phyloP scores from a whole-genome alignment of 768 basidiomycete genomes.

The Psilocybe cyanescens region DNA sequence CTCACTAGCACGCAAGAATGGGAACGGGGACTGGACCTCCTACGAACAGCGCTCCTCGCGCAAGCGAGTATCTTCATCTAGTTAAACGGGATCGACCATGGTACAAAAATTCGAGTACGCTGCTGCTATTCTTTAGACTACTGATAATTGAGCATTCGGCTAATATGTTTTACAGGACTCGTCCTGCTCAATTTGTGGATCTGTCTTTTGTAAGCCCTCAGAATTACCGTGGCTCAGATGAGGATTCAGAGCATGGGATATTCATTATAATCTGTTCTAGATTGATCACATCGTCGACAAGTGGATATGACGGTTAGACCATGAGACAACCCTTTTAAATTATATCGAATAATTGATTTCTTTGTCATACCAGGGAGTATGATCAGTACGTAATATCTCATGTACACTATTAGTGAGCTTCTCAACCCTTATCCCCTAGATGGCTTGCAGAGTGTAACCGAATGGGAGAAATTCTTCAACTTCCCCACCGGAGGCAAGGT shows the following conservation, averaged over 20 bases:
- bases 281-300: constrained; percentile 23
- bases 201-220: constrained; percentile 16
- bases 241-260: not conserved
- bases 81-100: not conserved
- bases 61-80: not conserved
- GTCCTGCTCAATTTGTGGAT: constrained; percentile 26
- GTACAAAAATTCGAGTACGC: not conserved
- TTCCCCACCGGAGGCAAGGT: constrained; percentile 23
- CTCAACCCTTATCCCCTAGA: constrained; percentile 12
- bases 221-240: no score
- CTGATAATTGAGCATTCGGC: not conserved
- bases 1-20: not conserved
- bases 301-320: constrained; percentile 33
- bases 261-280: constrained; percentile 16
- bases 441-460: constrained; percentile 30
- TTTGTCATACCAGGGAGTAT: constrained; percentile 26
- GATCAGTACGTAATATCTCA: constrained; percentile 22
- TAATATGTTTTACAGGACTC: constrained; percentile 29
- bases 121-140: no score
- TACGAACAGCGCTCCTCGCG: not conserved
- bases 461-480: constrained; percentile 24
- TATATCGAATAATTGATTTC: not conserved
- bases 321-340: not conserved
- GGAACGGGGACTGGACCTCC: not conserved
- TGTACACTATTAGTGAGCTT: not conserved